These are phyloP conservation scores for Kernera saxatilis DNA, from an alignment of 345 rosid genomes.

Conservation along the genomic window DNA sequence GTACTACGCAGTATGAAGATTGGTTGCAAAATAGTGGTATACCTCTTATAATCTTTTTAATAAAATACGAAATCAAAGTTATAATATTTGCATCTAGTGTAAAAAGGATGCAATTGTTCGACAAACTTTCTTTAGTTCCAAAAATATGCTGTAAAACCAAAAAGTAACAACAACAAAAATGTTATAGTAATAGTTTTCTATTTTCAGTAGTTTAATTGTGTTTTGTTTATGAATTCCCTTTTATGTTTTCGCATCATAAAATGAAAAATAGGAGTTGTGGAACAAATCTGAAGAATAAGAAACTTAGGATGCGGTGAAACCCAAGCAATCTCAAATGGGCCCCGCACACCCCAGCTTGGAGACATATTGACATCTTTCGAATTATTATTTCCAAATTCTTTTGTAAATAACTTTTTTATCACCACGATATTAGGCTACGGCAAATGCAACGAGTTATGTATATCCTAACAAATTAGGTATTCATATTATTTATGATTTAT, in stretches of 20 bases:
- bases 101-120: not conserved
- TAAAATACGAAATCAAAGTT: not conserved
- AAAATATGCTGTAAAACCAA: not conserved
- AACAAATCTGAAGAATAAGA: constrained; percentile 10
- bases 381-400: constrained; percentile 15
- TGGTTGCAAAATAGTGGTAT: too few species aligned
- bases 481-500: too few species aligned
- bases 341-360: constrained; percentile 23
- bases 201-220: not conserved
- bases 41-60: not conserved
- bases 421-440: too few species aligned
- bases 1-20: too few species aligned
- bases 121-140: not conserved
- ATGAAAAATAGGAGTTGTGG: not conserved
- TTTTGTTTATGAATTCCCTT: not conserved
- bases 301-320: constrained; percentile 54
- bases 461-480: too few species aligned
- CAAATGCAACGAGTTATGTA: too few species aligned
- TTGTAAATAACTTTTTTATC: too few species aligned
- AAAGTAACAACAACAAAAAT: not conserved
- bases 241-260: not conserved
- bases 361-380: constrained; percentile 15
- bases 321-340: constrained; percentile 57
- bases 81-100: not conserved
- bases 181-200: not conserved